Conservation (phyloP, 2,329 filamentous ascomycete species). For the Knufia fluminis region DNA sequence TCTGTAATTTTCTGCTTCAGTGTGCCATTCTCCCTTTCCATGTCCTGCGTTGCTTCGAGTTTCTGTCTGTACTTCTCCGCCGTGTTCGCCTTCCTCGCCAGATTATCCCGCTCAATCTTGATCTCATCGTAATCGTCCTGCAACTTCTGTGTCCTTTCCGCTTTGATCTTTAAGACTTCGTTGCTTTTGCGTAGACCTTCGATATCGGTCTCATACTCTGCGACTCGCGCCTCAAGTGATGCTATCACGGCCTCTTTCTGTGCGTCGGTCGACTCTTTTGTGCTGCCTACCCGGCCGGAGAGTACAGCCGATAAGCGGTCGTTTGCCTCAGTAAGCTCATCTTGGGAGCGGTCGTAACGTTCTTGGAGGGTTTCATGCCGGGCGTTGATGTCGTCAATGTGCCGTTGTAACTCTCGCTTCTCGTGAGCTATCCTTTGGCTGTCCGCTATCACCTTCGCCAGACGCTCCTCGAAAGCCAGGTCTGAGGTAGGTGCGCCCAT, state of each 20-base stretch:
- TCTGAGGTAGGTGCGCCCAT: slow-evolving; percentile 26
- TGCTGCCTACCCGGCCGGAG: slow-evolving; percentile 36
- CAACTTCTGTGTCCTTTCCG: slow-evolving; percentile 34
- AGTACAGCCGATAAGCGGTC: slow-evolving; percentile 45
- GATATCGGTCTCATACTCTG: slow-evolving; percentile 40
- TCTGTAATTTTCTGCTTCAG: slow-evolving; percentile 40
- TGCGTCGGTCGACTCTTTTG: slow-evolving; percentile 38
- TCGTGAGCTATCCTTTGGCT: slow-evolving; percentile 51
- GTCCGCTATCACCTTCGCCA: slow-evolving; percentile 40
- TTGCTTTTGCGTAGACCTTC: slow-evolving; percentile 36
- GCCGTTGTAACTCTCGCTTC: slow-evolving; percentile 40
- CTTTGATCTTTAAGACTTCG: slow-evolving; percentile 37
- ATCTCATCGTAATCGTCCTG: slow-evolving; percentile 43
- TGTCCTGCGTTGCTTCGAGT: slow-evolving; percentile 39
- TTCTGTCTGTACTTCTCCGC: slow-evolving; percentile 43
- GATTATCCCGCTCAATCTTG: slow-evolving; percentile 38
- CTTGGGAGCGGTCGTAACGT: slow-evolving; percentile 39
- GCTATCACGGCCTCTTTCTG: slow-evolving; percentile 64
- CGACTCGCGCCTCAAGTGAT: slow-evolving; percentile 57
- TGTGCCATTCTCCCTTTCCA: slow-evolving; percentile 40
- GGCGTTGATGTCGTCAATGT: slow-evolving; percentile 47
- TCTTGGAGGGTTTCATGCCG: slow-evolving; percentile 49
- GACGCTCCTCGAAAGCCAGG: slow-evolving; percentile 39
- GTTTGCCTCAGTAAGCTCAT: slow-evolving; percentile 37
- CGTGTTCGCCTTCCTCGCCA: slow-evolving; percentile 39